Conservation (phyloP, 2,329 filamentous ascomycete genomes). For the Pestalotiopsis sp. region DNA sequence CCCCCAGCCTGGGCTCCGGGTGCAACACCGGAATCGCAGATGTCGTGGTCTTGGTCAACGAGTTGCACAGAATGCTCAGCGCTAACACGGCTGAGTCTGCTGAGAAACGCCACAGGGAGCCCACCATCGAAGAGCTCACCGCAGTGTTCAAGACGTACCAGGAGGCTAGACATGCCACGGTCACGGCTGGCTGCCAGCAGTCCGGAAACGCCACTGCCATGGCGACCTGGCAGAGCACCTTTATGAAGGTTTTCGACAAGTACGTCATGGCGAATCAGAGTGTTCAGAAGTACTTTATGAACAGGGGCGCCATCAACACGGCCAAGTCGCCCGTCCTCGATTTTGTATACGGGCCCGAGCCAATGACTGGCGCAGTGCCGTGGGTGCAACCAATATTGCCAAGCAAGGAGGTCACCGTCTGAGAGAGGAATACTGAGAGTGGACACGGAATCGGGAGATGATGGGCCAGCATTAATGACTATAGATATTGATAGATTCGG, state of each 20-base stretch:
- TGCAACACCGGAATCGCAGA: constrained; percentile 32
- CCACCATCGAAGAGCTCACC: not conserved
- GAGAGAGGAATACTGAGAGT: not conserved
- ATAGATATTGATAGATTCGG: not conserved
- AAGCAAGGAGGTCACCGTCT: not conserved
- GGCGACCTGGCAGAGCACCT: constrained; percentile 8
- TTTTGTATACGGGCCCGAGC: constrained; percentile 1
- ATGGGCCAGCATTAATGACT: not conserved
- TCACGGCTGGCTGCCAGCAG: not conserved
- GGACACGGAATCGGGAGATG: not conserved
- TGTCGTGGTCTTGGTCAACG: constrained; percentile 26
- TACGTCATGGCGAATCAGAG: not conserved
- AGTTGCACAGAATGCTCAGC: constrained; percentile 16
- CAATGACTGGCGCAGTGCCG: not conserved
- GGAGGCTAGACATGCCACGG: not conserved
- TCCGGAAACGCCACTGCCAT: not conserved
- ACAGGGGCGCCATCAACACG: not conserved
- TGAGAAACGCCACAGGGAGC: not conserved
- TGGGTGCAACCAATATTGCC: not conserved
- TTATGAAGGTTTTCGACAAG: not conserved
- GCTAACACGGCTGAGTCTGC: not conserved
- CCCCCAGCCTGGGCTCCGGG: constrained; percentile 32
- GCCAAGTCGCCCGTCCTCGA: constrained; percentile 1
- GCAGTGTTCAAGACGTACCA: constrained; percentile 2
- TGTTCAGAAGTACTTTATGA: not conserved